Evolutionary conservation across 148 eudicot genomes (phyloP).

Genomic region (Camellia lanceoleosa): DNA sequence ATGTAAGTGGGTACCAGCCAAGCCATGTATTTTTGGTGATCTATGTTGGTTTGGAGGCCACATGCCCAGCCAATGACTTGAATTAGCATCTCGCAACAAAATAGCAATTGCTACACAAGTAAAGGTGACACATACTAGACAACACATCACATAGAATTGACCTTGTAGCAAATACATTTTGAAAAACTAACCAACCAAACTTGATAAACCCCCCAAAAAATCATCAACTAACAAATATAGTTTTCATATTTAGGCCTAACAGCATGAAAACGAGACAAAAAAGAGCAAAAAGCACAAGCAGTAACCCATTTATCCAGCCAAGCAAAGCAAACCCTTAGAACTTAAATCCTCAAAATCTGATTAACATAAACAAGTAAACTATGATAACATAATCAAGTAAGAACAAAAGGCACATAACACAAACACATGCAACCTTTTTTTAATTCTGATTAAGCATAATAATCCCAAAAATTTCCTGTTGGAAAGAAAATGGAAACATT

Average conservation of each 20-base stretch:
- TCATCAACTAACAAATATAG: background rate
- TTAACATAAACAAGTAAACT: background rate
- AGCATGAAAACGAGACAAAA: background rate
- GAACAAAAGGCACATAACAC: background rate
- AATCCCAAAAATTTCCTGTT: background rate
- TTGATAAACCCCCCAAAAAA: background rate
- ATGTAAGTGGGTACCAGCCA: background rate
- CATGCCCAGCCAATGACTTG: conserved; percentile 3
- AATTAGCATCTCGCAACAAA: background rate
- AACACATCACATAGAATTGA: background rate
- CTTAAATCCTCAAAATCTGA: background rate
- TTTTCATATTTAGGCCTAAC: background rate
- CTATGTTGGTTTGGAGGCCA: background rate
- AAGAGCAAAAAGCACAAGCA: background rate
- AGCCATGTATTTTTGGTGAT: background rate
- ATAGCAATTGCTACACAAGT: background rate
- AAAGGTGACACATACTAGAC: background rate
- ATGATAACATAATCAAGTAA: background rate
- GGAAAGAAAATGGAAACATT: background rate
- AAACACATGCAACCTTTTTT: background rate
- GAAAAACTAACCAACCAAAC: background rate
- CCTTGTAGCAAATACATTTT: background rate
- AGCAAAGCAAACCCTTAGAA: background rate
- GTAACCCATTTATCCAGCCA: background rate
- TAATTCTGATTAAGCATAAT: background rate